Evolutionary conservation across 768 basidiomycete species (phyloP).

Genomic region (Hygrocybe punicea): DNA sequence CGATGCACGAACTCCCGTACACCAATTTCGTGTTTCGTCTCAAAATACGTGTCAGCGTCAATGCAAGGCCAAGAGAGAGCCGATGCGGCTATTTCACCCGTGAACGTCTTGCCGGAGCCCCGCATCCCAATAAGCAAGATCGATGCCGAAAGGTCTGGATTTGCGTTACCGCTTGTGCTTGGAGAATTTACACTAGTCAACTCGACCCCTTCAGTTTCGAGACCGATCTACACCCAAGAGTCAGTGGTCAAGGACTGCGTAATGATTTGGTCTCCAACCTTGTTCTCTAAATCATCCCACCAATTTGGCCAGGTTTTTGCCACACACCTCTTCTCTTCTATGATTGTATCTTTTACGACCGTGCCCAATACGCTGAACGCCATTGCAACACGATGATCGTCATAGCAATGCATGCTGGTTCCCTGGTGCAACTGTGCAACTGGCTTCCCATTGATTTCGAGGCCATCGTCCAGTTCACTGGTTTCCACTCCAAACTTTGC

Average conservation of each 20-base stretch:
- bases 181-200: slow-evolving; percentile 44
- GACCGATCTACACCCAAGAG: slow-evolving; percentile 64
- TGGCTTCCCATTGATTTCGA: slow-evolving; percentile 82
- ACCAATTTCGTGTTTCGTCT: slow-evolving; percentile 53
- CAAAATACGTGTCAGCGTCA: slow-evolving; percentile 85
- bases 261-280: slow-evolving; percentile 47
- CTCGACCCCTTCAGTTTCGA: slow-evolving; percentile 83
- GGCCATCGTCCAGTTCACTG: slow-evolving; percentile 87
- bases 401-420: slow-evolving; percentile 91
- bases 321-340: slow-evolving; percentile 96
- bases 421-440: slow-evolving; percentile 59
- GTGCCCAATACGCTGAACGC: slow-evolving; percentile 88
- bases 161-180: slow-evolving; percentile 42
- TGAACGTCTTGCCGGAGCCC: slow-evolving; percentile 90
- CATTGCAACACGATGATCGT: slow-evolving; percentile 99
- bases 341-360: slow-evolving; percentile 66
- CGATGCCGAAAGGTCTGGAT: slow-evolving; percentile 45
- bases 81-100: slow-evolving; percentile 74
- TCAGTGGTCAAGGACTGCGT: not conserved
- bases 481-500: slow-evolving; percentile 95
- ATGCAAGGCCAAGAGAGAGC: slow-evolving; percentile 67
- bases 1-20: slow-evolving; percentile 76
- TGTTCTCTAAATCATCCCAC: slow-evolving; percentile 98
- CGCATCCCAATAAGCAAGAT: slow-evolving; percentile 93
- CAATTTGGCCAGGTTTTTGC: slow-evolving; percentile 99